Percentiles rank a stretch among this genome's conserved stretches.
Conservation (phyloP, 2,329 filamentous ascomycete genomes). For the Cladosporium sp. region DNA sequence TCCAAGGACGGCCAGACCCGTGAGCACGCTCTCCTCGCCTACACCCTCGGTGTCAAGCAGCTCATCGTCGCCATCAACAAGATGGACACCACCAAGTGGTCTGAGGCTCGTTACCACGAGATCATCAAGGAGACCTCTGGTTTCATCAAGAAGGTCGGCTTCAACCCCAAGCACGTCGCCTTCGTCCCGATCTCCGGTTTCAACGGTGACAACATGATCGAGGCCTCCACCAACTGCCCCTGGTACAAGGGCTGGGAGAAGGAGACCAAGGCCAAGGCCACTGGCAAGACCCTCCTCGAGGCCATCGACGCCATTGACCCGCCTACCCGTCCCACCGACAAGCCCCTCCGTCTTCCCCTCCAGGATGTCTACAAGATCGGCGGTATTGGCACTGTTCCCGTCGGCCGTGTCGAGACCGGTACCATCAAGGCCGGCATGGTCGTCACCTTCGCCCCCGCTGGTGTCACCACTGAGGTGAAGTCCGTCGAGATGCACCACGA, state of each 20-base stretch:
- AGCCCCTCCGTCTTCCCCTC: conserved; percentile 99
- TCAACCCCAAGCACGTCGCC: conserved; percentile 97
- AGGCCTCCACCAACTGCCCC: conserved; percentile 82
- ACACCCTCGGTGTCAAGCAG: conserved; percentile 99
- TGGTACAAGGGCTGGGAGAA: conserved; percentile 99
- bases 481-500: conserved; percentile 99
- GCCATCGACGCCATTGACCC: conserved; percentile 95
- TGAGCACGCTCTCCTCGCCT: conserved; percentile 99
- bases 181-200: conserved; percentile 99
- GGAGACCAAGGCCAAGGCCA: conserved; percentile 85
- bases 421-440: conserved; percentile 79
- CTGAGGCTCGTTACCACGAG: conserved; percentile 91
- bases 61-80: conserved; percentile 99
- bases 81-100: conserved; percentile 99
- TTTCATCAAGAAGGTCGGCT: conserved; percentile 99
- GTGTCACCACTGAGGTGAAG: conserved; percentile 99
- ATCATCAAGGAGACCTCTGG: conserved; percentile 99
- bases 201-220: conserved; percentile 99
- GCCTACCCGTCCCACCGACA: conserved; percentile 90
- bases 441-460: conserved; percentile 96
- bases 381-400: conserved; percentile 99
- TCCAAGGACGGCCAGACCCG: conserved; percentile 99
- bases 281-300: conserved; percentile 97
- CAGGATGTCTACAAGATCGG: conserved; percentile 99
- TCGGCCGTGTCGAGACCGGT: conserved; percentile 99